Percentiles rank a stretch among this genome's conserved stretches.
Evolutionary conservation across 2,329 filamentous ascomycete genomes (phyloP).

Genomic region (Ascochyta lentis): DNA sequence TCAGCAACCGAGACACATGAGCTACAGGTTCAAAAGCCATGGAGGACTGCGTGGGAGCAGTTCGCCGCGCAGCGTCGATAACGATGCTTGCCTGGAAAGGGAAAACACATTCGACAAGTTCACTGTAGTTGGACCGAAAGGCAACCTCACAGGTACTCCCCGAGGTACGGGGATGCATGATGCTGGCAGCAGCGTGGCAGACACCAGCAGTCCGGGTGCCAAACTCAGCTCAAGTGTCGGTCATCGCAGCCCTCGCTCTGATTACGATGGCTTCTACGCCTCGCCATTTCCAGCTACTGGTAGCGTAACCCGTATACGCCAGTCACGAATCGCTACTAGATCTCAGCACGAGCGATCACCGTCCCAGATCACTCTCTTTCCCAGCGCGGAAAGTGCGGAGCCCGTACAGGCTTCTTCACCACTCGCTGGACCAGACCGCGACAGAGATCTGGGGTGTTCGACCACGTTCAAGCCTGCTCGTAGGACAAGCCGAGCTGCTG

Average conservation of each 20-base stretch:
- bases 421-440: constrained; percentile 13
- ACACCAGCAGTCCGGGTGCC: constrained; percentile 45
- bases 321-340: constrained; percentile 3
- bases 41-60: constrained; percentile 1
- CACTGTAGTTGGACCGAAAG: constrained; percentile 41
- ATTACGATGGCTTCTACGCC: constrained; percentile 31
- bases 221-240: constrained; percentile 28
- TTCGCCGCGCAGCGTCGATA: constrained; percentile 4
- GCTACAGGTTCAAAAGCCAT: constrained; percentile 6
- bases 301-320: constrained; percentile 32
- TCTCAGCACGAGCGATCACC: constrained; percentile 25
- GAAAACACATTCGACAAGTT: constrained; percentile 48
- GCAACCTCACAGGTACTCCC: constrained; percentile 48
- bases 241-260: constrained; percentile 18
- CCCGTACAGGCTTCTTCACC: constrained; percentile 23
- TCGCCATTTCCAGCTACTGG: constrained; percentile 28
- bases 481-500: constrained; percentile 37
- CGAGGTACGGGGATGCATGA: constrained; percentile 45
- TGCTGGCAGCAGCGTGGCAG: constrained; percentile 49
- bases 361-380: constrained; percentile 33
- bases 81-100: constrained; percentile 21
- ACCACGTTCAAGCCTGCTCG: constrained; percentile 28
- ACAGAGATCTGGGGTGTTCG: constrained; percentile 23
- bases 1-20: not conserved
- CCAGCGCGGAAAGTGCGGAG: constrained; percentile 19